Percentiles rank a stretch among this genome's conserved stretches.
phyloP scores from a whole-genome alignment of 768 basidiomycete species.

The Mycena galericulata region DNA sequence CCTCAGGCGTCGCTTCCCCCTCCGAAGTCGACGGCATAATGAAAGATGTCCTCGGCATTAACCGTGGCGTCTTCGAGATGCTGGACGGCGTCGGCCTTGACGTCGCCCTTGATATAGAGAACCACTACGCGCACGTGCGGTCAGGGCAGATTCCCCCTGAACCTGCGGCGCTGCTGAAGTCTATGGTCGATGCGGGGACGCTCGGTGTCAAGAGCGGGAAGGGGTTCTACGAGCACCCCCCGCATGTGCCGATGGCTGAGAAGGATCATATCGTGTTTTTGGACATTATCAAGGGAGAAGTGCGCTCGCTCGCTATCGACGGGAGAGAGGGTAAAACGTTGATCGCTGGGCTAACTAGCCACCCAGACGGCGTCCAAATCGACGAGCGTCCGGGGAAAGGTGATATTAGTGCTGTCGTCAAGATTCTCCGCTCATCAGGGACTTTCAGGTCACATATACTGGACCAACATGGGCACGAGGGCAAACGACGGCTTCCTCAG shows the following conservation, averaged over 20 bases:
- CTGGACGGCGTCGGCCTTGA: constrained; percentile 31
- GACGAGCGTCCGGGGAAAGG: constrained; percentile 35
- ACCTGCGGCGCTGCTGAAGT: constrained; percentile 23
- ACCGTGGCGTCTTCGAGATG: constrained; percentile 30
- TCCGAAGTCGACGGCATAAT: constrained; percentile 29
- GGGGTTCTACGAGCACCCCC: constrained; percentile 28
- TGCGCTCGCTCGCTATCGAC: constrained; percentile 24
- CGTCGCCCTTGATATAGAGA: constrained; percentile 32
- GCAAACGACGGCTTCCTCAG: constrained; percentile 29
- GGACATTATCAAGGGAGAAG: constrained; percentile 31
- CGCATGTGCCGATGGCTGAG: constrained; percentile 21
- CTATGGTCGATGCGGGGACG: constrained; percentile 22
- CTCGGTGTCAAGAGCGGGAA: constrained; percentile 30
- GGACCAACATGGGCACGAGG: constrained; percentile 32
- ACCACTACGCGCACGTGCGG: constrained; percentile 19
- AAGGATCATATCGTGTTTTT: constrained; percentile 32
- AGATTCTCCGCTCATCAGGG: not conserved
- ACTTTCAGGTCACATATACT: constrained; percentile 30
- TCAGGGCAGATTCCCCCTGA: constrained; percentile 22
- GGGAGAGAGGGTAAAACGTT: constrained; percentile 24
- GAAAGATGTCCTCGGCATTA: constrained; percentile 30
- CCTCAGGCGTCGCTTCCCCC: constrained; percentile 14
- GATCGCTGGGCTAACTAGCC: constrained; percentile 20
- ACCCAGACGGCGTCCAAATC: constrained; percentile 31
- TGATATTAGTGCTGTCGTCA: not conserved